phyloP scores from a whole-genome alignment of 768 basidiomycete species.

The Russula griseocarnosa region DNA sequence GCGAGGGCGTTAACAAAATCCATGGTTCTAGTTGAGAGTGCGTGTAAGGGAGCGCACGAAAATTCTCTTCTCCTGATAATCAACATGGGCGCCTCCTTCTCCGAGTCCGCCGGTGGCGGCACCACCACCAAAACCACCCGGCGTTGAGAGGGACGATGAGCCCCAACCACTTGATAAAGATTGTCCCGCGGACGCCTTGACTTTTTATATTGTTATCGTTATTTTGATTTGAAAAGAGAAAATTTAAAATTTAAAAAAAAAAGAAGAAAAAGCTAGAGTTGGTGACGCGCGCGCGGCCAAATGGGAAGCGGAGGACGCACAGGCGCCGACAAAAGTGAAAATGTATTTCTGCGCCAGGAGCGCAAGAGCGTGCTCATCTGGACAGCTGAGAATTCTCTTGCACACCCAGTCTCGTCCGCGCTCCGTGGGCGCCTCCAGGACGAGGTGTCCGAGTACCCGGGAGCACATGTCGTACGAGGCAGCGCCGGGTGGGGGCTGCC shows the following conservation, averaged over 20 bases:
- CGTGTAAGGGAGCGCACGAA: constrained; percentile 7
- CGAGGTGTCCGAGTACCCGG: constrained; percentile 21
- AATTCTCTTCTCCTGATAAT: constrained; percentile 9
- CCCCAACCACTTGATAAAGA: constrained; percentile 1
- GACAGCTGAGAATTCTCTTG: constrained; percentile 22
- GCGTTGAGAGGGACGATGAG: constrained; percentile 13
- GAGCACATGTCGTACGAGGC: constrained; percentile 26
- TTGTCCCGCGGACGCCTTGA: constrained; percentile 21
- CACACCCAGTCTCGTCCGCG: constrained; percentile 22
- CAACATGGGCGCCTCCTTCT: background rate
- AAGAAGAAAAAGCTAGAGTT: background rate
- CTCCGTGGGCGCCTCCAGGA: constrained; percentile 23
- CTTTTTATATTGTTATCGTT: background rate
- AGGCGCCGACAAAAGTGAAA: constrained; percentile 23
- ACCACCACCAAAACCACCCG: background rate
- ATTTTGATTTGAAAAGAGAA: background rate
- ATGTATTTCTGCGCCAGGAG: constrained; percentile 25
- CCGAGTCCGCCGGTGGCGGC: background rate
- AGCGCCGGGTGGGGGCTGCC: constrained; percentile 14
- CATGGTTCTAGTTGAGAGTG: background rate
- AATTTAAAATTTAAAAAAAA: background rate
- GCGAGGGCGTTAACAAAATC: background rate
- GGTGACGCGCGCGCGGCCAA: background rate
- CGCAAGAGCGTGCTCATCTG: constrained; percentile 23
- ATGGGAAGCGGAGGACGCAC: constrained; percentile 15